Evolutionary conservation across 805 yeast species (phyloP), one percentile per base, ranked within the genome.

Genomic region (Sugiyamaella floridensis): DNA sequence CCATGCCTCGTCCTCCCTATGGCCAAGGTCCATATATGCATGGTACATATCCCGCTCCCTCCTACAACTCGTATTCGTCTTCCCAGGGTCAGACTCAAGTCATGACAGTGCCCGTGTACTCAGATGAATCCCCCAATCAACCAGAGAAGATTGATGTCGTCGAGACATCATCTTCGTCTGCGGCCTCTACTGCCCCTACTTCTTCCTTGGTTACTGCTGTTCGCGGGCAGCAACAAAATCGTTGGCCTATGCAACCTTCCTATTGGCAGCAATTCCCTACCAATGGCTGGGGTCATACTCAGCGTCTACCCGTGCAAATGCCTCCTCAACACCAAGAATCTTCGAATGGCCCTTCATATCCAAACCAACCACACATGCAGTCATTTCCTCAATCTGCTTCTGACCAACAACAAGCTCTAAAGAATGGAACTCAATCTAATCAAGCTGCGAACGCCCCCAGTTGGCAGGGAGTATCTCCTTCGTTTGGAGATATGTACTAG

Each of bases 121-220:
- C 53, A 10, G 53, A 50, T 37, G 32, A 34, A 14, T 49, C 52
- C 4, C 52, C 52, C 9, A 40, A 49, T 49, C 43, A 26, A 16
- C 52, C 52, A 26, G 52, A 49, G 37, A 19, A 19, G n/a, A 9
- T 22, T 28, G 22, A 20, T 9, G 34, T 11, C n/a, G 34, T 40
- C 16, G n/a, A 16, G 12, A 16, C 26, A 22, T 22, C 26, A 22
- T 22, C 26, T 22, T 22, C 26, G 26, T 22, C 26, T 22, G 26
- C 26, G 3, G 26, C 26, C 3, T 22, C 26, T 22, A 22, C 26
- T 6, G 26, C 6, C 26, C 26, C 26, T 6, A 3, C 26, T 22
- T 6, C 26, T 22, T 22, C 44, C 16, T 7, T 16, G 34, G 11
- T 11, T 10, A 8, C 37, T 8, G 8, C 12, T 4, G 10, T 32